phyloP scores from a whole-genome alignment of 768 basidiomycete genomes.

The Leccinum imitatum region DNA sequence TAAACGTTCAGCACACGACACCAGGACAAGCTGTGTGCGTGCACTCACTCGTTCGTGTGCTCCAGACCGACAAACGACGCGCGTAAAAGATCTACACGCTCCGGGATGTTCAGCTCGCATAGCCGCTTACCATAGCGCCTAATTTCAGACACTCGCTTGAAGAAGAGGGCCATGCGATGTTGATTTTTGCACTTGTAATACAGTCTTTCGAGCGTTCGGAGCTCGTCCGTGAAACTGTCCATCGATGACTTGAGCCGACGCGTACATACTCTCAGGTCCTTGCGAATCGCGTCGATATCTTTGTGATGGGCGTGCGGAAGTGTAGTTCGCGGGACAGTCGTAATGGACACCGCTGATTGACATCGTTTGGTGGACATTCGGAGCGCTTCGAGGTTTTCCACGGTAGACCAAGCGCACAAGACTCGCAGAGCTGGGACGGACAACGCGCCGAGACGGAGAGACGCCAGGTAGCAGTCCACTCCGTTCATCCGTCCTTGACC shows the following conservation, averaged over 20 bases:
- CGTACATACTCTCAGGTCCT: conserved; percentile 54
- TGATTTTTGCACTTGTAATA: conserved; percentile 84
- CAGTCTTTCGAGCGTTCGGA: conserved; percentile 60
- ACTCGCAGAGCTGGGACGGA: conserved; percentile 74
- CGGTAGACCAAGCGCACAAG: conserved; percentile 77
- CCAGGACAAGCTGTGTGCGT: background rate
- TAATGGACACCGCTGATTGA: conserved; percentile 7
- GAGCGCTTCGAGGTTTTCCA: conserved; percentile 14
- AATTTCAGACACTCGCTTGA: conserved; percentile 60
- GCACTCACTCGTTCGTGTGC: conserved; percentile 26
- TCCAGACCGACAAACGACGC: conserved; percentile 31
- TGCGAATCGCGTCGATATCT: conserved; percentile 55
- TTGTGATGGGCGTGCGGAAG: conserved; percentile 31
- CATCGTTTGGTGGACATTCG: conserved; percentile 4
- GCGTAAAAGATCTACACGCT: conserved; percentile 26
- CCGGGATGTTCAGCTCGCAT: conserved; percentile 16
- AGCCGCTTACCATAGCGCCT: conserved; percentile 41
- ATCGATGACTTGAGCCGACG: conserved; percentile 51
- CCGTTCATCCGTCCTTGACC: background rate
- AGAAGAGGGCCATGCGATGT: conserved; percentile 51
- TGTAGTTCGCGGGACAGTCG: conserved; percentile 18
- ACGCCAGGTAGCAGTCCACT: conserved; percentile 21
- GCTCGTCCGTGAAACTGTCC: conserved; percentile 24
- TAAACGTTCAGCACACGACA: background rate
- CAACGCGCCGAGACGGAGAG: conserved; percentile 53